Evolutionary conservation across 1,139 yeast genomes (phyloP), one percentile per base, ranked within the genome.

Genomic region (Debaryomyces coudertii): DNA sequence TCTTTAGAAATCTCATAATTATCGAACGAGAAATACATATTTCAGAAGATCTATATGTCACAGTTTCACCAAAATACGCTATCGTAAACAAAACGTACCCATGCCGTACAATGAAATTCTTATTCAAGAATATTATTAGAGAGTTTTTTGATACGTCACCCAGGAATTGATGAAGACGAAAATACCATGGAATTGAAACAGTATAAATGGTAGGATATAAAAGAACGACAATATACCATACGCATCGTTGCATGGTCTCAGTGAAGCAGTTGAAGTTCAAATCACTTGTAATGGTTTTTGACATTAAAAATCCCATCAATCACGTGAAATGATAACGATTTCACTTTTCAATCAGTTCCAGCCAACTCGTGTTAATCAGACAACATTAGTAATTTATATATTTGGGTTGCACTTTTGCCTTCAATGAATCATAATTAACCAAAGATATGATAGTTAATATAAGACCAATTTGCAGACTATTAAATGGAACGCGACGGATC

Each of bases 51-150:
- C 7, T 38, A 16, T 14, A 28, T 29, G 24, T 12, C 11, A 28
- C 11, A 11, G 37, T 16, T 25, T 29, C 4, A 37, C 40, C 24
- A 18, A 53, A 46, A 41, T 54, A 59, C 1, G 56, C 53, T 1
- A 57, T 20, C 2, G 69, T 57, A 44, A 71, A 66, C 66, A 68
- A 62, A 6, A 60, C 15, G 49, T 66, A 62, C 5, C 73, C 71
- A 53, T 58, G 58, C 33, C 53, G 49, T 41, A 59, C 54, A 14
- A 69, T 60, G 44, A 66, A 58, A 34, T 56, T 30, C 7, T 36
- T 30, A 45, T 66, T 66, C 11, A 65, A 25, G 7, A 49, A 44
- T 6, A 48, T 40, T 16, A 63, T 57, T 7, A 65, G 36, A 39
- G 47, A 43, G 29, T 43, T 53, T 12, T 47, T 36, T 7, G 54